Percentiles rank a stretch among this genome's conserved stretches.
Conservation (phyloP, 768 basidiomycete genomes). For the Leucocoprinus sp. region DNA sequence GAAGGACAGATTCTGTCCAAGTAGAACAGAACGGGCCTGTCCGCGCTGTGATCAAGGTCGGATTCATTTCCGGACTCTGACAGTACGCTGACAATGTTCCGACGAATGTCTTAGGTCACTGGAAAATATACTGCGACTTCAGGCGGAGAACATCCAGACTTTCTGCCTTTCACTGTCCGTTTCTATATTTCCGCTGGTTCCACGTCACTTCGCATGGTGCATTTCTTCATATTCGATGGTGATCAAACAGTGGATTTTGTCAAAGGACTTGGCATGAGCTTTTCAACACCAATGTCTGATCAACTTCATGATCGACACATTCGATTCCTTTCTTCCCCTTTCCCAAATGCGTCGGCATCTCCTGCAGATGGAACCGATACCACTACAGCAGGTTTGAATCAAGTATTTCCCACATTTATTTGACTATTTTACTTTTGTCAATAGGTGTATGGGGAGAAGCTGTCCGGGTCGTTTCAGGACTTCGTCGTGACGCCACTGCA, state of each 20-base stretch:
- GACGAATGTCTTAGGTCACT: conserved; percentile 19
- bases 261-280: conserved; percentile 28
- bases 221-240: conserved; percentile 32
- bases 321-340: conserved; percentile 20
- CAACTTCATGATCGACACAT: conserved; percentile 28
- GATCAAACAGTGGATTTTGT: conserved; percentile 31
- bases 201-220: conserved; percentile 24
- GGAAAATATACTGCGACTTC: conserved; percentile 25
- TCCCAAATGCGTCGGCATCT: conserved; percentile 13
- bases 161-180: conserved; percentile 27
- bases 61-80: background rate
- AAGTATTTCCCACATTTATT: no score
- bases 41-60: conserved; percentile 29
- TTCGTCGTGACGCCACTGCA: conserved; percentile 29
- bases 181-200: conserved; percentile 28
- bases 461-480: conserved; percentile 27
- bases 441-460: conserved; percentile 30
- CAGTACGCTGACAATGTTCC: background rate
- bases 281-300: conserved; percentile 27
- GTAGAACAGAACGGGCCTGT: conserved; percentile 30
- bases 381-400: conserved; percentile 1
- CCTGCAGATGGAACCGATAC: background rate
- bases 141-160: conserved; percentile 21
- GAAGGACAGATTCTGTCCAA: conserved; percentile 21
- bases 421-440: background rate